Conservation (phyloP, 768 basidiomycete species). For the Podaxis mareebaensis region DNA sequence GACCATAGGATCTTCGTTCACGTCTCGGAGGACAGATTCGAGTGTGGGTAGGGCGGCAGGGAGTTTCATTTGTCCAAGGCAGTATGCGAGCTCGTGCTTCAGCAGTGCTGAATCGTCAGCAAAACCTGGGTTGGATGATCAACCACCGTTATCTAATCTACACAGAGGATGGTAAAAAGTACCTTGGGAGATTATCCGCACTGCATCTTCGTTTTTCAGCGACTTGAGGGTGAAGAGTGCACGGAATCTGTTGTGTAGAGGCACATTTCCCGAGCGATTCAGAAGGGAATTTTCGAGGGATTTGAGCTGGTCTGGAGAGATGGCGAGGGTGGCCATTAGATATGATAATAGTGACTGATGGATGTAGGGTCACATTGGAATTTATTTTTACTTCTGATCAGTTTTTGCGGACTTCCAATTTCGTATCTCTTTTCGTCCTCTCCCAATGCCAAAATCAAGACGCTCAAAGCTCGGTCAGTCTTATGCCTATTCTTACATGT, state of each 20-base stretch:
- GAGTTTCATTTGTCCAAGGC: constrained; percentile 88
- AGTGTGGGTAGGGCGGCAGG: constrained; percentile 75
- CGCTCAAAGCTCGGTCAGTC: constrained; percentile 82
- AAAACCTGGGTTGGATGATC: constrained; percentile 56
- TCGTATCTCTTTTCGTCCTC: constrained; percentile 21
- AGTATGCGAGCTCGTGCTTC: constrained; percentile 97
- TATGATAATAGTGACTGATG: constrained; percentile 21
- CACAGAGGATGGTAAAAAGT: not conserved
- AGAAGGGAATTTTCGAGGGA: constrained; percentile 76
- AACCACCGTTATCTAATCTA: constrained; percentile 15
- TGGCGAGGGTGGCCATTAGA: constrained; percentile 37
- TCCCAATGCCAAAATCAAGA: constrained; percentile 85
- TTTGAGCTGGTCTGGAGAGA: constrained; percentile 55
- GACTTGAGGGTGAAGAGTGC: constrained; percentile 92
- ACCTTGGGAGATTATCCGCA: constrained; percentile 87
- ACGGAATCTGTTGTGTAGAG: constrained; percentile 86
- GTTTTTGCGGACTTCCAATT: constrained; percentile 53
- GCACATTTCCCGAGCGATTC: constrained; percentile 68
- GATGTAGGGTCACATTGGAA: constrained; percentile 13
- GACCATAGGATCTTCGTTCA: constrained; percentile 89
- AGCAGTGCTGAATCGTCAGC: constrained; percentile 84
- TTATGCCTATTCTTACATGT: not conserved
- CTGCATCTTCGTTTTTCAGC: constrained; percentile 74
- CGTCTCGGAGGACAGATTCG: constrained; percentile 70
- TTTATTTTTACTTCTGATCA: constrained; percentile 21